These are phyloP conservation scores for Sporothrix schenckii DNA, from an alignment of 2,329 filamentous ascomycete genomes.

Conservation along the genomic window DNA sequence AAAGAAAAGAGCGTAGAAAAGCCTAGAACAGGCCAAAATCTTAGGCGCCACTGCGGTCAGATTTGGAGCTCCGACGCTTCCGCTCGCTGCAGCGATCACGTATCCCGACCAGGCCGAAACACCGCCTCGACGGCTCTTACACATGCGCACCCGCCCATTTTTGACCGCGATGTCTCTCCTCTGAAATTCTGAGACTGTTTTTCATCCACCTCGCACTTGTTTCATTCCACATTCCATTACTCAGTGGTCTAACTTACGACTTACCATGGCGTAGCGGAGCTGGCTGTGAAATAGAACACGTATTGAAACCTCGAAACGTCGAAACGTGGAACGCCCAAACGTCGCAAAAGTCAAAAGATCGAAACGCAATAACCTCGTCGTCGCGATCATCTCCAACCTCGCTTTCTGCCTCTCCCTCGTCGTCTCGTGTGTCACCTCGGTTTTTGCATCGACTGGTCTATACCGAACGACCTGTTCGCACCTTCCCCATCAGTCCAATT, in stretches of 20 bases:
- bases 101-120: constrained; percentile 26
- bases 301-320: constrained; percentile 8
- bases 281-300: constrained; percentile 18
- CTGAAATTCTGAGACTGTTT: neutral
- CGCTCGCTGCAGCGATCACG: constrained; percentile 27
- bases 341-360: constrained; percentile 10
- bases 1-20: neutral
- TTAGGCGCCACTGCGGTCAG: neutral
- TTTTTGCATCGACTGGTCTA: neutral
- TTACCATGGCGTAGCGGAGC: constrained; percentile 9
- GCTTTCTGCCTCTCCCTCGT: neutral
- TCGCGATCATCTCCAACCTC: constrained; percentile 3
- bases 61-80: constrained; percentile 27
- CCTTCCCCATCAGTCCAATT: neutral
- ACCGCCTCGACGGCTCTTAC: constrained; percentile 10
- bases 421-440: neutral
- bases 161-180: neutral
- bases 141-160: neutral
- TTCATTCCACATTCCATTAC: neutral
- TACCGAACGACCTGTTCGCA: neutral
- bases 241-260: neutral
- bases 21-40: neutral
- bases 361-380: neutral
- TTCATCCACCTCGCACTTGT: neutral
- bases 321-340: constrained; percentile 10